phyloP scores from a whole-genome alignment of 495 filamentous ascomycete genomes.

The Tuber aestivum region DNA sequence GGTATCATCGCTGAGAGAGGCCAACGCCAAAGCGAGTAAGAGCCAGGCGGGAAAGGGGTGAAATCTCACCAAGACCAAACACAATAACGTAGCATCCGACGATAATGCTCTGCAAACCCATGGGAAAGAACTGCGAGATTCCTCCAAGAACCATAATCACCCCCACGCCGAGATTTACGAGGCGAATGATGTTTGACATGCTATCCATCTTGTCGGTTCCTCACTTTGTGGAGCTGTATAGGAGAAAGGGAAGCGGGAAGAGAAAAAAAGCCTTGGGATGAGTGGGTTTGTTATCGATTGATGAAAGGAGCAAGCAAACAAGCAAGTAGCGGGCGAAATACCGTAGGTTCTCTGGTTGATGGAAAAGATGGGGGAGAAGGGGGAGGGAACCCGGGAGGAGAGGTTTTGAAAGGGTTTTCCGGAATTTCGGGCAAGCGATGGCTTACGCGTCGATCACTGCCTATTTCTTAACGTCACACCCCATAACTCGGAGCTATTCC shows the following conservation, averaged over 20 bases:
- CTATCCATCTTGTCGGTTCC: conserved; percentile 24
- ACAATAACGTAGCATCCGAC: conserved; percentile 79
- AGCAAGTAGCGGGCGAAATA: background rate
- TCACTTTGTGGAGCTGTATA: background rate
- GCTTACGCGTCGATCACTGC: background rate
- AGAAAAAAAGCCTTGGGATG: background rate
- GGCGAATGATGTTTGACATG: conserved; percentile 50
- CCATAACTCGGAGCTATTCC: background rate
- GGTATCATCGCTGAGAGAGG: background rate
- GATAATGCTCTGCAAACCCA: conserved; percentile 59
- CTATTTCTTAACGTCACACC: background rate
- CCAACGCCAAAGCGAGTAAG: conserved; percentile 8
- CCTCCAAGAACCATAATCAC: conserved; percentile 81
- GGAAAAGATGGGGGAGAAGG: background rate
- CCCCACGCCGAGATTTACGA: conserved; percentile 86
- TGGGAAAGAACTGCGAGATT: conserved; percentile 75
- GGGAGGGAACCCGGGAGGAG: background rate
- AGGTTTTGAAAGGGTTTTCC: background rate
- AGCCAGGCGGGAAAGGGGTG: background rate
- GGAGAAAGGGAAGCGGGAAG: background rate
- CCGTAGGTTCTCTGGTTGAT: background rate
- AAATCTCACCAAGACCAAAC: conserved; percentile 73
- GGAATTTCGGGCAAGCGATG: background rate
- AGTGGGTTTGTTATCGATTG: background rate
- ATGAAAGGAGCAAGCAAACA: background rate